Conservation (phyloP, 1,139 yeast genomes). For the Geotrichum histeridarum region DNA sequence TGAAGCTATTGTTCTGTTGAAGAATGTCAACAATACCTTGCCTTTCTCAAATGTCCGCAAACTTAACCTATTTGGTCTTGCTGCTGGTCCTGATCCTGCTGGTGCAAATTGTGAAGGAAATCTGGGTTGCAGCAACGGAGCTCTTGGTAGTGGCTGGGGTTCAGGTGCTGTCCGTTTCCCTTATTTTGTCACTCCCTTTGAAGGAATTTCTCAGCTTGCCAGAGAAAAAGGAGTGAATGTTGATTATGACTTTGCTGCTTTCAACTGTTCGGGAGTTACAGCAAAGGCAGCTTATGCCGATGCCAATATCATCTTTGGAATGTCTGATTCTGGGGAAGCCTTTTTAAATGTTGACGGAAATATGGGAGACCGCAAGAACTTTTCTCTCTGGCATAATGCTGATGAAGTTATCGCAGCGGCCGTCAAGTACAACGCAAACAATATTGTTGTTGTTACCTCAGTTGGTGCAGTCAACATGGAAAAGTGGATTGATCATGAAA, state of each 20-base stretch:
- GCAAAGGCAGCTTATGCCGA: constrained; percentile 49
- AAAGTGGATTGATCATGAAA: constrained; percentile 53
- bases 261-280: constrained; percentile 42
- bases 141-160: constrained; percentile 41
- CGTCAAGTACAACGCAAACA: constrained; percentile 48
- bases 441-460: constrained; percentile 53
- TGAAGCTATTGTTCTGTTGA: constrained; percentile 54
- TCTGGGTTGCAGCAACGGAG: constrained; percentile 31
- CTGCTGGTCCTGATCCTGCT: constrained; percentile 32
- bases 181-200: constrained; percentile 50
- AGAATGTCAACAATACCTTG: constrained; percentile 47
- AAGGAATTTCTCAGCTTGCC: constrained; percentile 26
- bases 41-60: constrained; percentile 51
- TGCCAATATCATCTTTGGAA: constrained; percentile 43
- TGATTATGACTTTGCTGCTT: constrained; percentile 38
- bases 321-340: constrained; percentile 55
- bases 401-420: constrained; percentile 49
- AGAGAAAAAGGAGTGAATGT: constrained; percentile 21
- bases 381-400: constrained; percentile 57
- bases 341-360: constrained; percentile 54
- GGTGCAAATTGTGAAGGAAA: constrained; percentile 40
- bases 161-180: constrained; percentile 50
- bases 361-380: constrained; percentile 51
- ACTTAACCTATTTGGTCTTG: constrained; percentile 42
- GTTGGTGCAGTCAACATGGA: constrained; percentile 61